Base-by-base conservation (phyloP, 257 asterid genomes). In the Hygrophila difformis region DNA sequence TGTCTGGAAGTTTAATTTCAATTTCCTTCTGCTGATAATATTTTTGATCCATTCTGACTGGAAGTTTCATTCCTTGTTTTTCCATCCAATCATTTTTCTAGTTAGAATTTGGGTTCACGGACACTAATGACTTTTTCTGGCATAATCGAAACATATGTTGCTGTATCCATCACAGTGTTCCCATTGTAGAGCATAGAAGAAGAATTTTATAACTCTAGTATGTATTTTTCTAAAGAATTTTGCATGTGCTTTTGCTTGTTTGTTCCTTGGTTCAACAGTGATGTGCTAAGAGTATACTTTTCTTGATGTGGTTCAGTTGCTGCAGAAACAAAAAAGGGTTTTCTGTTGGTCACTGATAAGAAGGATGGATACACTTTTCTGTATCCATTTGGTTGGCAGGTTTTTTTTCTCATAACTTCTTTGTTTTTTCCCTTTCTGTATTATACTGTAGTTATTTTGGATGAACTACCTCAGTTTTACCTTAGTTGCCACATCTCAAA, bases 311-410 rank as follows among this genome's bases (percentile, higher is more conserved):
- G 61, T 66, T 84, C 94, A 88, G 95, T 81, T 72, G 93, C 94
- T 74, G 87, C 93, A 75, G 94, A 80, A 80, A 34, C 65, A 55
- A 82, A 77, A 75, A 83, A 87, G 69, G 97, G 93, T 53, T 87
- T 80, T 68, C 61, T 75, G 56, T 37, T 70, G 6, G 87, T 78
- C 64, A 71, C 75, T 5, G 92, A 89, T 76, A 82, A 75, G 61
- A 85, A 80, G 67, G 94, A 89, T 43, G 87, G 93, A 36, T 89
- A 89, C 67, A 65, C 75, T 38, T 85, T 89, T 61, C 56, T 82
- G 39, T 82, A 79, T 48, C 96, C 96, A 34, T 84, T 89, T 39
- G 97, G 97, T 6, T 89, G 96, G 93, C 97, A 81, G 98, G 96
- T 82, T 21, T 4, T 28, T 36, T 37, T 38, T 61, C 1, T 56